These are phyloP conservation scores for Nicotiana benthamiana DNA, from an alignment of 257 asterid genomes.

Conservation along the genomic window DNA sequence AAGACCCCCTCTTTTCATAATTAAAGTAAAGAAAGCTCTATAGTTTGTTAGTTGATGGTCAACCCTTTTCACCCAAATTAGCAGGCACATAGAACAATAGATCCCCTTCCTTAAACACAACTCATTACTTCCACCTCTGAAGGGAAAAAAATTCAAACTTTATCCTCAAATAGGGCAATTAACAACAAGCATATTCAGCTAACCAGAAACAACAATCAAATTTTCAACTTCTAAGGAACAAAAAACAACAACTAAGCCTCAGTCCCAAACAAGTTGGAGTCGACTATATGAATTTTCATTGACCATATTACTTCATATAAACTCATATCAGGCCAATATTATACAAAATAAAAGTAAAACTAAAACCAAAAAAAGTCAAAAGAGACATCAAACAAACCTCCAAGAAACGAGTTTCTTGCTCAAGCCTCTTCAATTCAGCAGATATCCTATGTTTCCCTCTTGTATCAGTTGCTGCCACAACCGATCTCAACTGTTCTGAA, in stretches of 20 bases:
- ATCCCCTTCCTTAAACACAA: neutral
- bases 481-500: conserved; percentile 54
- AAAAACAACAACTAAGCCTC: neutral
- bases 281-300: too few relatives aligned
- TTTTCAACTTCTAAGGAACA: neutral
- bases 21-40: neutral
- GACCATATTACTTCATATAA: too few relatives aligned
- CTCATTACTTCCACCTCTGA: neutral
- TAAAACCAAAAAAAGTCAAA: neutral
- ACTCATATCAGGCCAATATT: too few relatives aligned
- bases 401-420: conserved; percentile 86
- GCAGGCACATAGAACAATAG: neutral
- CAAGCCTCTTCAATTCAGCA: conserved; percentile 91
- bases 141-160: conserved; percentile 13
- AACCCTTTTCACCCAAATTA: neutral
- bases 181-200: conserved; percentile 1
- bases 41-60: neutral
- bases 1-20: neutral
- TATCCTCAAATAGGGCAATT: neutral
- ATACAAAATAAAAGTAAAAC: too few relatives aligned
- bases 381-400: conserved; percentile 42
- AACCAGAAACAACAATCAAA: neutral
- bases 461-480: conserved; percentile 45
- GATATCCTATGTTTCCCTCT: conserved; percentile 88
- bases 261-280: too few relatives aligned